Percentiles rank a stretch among this genome's conserved stretches.
Evolutionary conservation across 805 yeast species (phyloP).

Genomic region (Danielia oregonensis): DNA sequence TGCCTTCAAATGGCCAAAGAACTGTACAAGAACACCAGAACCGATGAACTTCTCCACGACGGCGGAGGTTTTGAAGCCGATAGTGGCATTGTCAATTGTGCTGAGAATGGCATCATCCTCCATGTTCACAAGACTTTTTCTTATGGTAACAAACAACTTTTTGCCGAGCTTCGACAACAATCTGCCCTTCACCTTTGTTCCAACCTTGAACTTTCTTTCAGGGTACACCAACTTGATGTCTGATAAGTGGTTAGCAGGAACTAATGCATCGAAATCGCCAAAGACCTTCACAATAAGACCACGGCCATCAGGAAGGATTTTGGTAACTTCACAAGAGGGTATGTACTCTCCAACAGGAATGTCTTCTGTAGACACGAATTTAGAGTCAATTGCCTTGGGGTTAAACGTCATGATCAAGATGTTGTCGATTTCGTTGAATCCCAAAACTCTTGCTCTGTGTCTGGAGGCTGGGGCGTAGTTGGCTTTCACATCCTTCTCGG

Average conservation of each 20-base stretch:
- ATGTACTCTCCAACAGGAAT: conserved; percentile 72
- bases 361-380: conserved; percentile 66
- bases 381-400: conserved; percentile 56
- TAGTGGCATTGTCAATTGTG: conserved; percentile 33
- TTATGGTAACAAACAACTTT: conserved; percentile 63
- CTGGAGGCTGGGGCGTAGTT: conserved; percentile 60
- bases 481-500: conserved; percentile 40
- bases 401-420: conserved; percentile 66
- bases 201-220: conserved; percentile 86
- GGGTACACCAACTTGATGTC: conserved; percentile 85
- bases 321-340: conserved; percentile 48
- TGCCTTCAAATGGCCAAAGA: conserved; percentile 75
- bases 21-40: conserved; percentile 78
- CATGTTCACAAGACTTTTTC: conserved; percentile 74
- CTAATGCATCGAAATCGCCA: conserved; percentile 69
- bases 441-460: conserved; percentile 75
- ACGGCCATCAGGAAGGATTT: conserved; percentile 49
- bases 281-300: conserved; percentile 70
- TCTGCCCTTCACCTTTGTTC: conserved; percentile 75
- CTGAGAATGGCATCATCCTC: conserved; percentile 52
- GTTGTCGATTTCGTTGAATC: conserved; percentile 65
- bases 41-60: conserved; percentile 69
- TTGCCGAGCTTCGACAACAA: conserved; percentile 50
- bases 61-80: conserved; percentile 59
- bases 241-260: conserved; percentile 71